Conservation (phyloP, 179 eudicot species). For the Drosera spatulata region DNA sequence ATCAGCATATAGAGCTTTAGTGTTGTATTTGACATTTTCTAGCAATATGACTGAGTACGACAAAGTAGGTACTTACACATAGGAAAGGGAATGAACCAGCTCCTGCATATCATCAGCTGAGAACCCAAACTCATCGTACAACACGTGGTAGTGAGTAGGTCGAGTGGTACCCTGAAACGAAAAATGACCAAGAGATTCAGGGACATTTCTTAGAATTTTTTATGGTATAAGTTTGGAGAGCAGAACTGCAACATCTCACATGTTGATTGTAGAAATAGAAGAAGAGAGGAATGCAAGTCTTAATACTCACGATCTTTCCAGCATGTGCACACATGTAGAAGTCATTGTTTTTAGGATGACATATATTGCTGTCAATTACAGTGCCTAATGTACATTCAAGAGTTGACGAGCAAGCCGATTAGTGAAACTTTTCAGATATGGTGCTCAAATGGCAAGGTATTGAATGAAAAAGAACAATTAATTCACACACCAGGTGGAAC, state of each 20-base stretch:
- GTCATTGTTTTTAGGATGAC: constrained; percentile 56
- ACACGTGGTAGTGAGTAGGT: constrained; percentile 14
- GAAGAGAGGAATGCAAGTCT: too few species aligned
- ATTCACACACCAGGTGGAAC: constrained; percentile 22
- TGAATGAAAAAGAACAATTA: too few species aligned
- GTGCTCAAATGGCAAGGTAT: too few species aligned
- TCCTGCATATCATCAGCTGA: constrained; percentile 14
- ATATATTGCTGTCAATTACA: constrained; percentile 45
- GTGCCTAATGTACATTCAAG: too few species aligned
- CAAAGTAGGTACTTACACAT: constrained; percentile 6
- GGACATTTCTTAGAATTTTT: not conserved
- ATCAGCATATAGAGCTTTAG: not conserved
- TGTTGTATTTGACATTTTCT: too few species aligned
- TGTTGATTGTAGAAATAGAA: too few species aligned
- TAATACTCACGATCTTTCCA: constrained; percentile 54
- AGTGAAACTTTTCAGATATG: too few species aligned
- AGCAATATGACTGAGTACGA: too few species aligned
- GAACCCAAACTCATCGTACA: constrained; percentile 5
- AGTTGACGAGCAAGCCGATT: too few species aligned
- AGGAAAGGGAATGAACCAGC: constrained; percentile 12
- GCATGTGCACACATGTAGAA: constrained; percentile 68
- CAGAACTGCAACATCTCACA: too few species aligned
- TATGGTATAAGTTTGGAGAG: too few species aligned
- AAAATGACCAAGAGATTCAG: not conserved
- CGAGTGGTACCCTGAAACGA: constrained; percentile 11